Evolutionary conservation across 2,329 filamentous ascomycete genomes (phyloP).

Genomic region (Blumeria hordei): DNA sequence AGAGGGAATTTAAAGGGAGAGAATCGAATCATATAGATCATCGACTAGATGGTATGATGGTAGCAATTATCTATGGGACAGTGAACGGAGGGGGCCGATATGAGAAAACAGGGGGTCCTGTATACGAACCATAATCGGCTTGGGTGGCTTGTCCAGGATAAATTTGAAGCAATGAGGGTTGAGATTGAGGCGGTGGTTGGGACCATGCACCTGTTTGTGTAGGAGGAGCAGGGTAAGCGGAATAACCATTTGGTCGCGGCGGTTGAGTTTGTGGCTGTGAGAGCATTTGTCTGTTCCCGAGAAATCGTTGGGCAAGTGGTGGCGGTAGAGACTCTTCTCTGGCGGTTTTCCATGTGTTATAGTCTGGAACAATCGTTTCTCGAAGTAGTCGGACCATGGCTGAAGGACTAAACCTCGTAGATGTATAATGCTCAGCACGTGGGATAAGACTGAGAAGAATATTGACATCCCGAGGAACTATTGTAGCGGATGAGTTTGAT

Average conservation of each 20-base stretch:
- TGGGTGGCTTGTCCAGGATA: not conserved
- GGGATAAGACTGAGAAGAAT: conserved; percentile 39
- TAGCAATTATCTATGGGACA: not conserved
- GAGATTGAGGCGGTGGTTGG: conserved; percentile 2
- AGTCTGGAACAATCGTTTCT: conserved; percentile 39
- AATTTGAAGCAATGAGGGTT: not conserved
- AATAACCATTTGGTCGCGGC: conserved; percentile 2
- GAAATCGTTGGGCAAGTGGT: conserved; percentile 7
- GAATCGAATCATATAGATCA: no score
- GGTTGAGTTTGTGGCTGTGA: conserved; percentile 3
- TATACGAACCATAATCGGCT: conserved; percentile 1
- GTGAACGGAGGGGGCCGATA: not conserved
- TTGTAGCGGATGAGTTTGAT: conserved; percentile 24
- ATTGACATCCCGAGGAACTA: conserved; percentile 45
- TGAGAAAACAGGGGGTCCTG: not conserved
- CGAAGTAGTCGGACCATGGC: conserved; percentile 52
- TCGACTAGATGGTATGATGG: not conserved
- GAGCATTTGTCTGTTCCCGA: conserved; percentile 9
- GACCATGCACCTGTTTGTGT: not conserved
- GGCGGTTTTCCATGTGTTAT: conserved; percentile 26
- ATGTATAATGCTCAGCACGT: conserved; percentile 40
- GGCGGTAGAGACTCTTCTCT: conserved; percentile 12
- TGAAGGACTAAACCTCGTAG: conserved; percentile 42
- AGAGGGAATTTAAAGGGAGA: no score
- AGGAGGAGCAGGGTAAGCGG: conserved; percentile 2